phyloP scores from a whole-genome alignment of 352 stramenopile species.

The Phytophthora lateralis region DNA sequence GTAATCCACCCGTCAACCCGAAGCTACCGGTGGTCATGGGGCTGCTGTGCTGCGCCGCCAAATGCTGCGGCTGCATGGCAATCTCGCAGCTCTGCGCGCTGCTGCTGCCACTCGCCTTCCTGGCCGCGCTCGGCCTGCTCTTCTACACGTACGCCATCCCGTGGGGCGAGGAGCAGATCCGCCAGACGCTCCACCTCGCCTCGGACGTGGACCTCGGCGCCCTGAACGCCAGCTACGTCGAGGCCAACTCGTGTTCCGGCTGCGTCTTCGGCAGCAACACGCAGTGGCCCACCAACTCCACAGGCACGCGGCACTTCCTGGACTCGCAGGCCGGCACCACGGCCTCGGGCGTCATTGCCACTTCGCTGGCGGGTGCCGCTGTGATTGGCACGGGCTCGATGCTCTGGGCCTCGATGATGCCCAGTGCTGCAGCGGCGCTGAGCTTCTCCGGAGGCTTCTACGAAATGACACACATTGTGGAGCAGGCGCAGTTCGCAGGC shows the following conservation, averaged over 20 bases:
- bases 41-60: constrained; percentile 56
- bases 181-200: constrained; percentile 50
- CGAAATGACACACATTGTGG: constrained; percentile 87
- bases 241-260: constrained; percentile 79
- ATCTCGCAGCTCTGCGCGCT: constrained; percentile 73
- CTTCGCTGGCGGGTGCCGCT: constrained; percentile 59
- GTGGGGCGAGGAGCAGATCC: constrained; percentile 81
- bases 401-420: constrained; percentile 74
- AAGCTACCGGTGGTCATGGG: constrained; percentile 33
- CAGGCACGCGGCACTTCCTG: constrained; percentile 68
- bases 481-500: constrained; percentile 84
- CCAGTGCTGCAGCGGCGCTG: constrained; percentile 60
- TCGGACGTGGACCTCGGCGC: constrained; percentile 53
- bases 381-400: constrained; percentile 63
- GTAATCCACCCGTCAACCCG: not conserved
- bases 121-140: constrained; percentile 55
- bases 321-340: constrained; percentile 71
- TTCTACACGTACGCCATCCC: constrained; percentile 79
- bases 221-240: constrained; percentile 53
- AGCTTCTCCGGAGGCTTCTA: constrained; percentile 79
- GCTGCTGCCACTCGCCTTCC: constrained; percentile 55
- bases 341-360: constrained; percentile 69
- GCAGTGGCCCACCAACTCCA: constrained; percentile 82
- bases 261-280: constrained; percentile 86
- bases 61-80: constrained; percentile 81